Conservation (phyloP, 163 green algal species). For the Scenedesmus sp. region DNA sequence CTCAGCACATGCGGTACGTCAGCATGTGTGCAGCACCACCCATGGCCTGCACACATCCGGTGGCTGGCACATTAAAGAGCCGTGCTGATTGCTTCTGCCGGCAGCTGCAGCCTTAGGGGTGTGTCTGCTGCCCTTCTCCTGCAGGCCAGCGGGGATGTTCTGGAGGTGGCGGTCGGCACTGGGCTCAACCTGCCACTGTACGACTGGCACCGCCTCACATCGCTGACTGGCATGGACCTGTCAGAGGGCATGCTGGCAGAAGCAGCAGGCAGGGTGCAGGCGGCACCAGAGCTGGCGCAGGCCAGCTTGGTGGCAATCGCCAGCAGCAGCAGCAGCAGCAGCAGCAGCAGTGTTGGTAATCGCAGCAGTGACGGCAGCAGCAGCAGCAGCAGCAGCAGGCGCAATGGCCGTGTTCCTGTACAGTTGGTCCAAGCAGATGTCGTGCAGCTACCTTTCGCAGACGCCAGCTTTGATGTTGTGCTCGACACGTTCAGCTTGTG, state of each 20-base stretch:
- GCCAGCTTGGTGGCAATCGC: background rate
- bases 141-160: slow-evolving; percentile 72
- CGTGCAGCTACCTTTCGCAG: slow-evolving; percentile 71
- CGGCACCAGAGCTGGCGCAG: background rate
- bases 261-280: slow-evolving; percentile 53
- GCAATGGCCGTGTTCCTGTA: background rate
- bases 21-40: background rate
- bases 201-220: slow-evolving; percentile 53
- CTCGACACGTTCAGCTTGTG: slow-evolving; percentile 92
- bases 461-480: slow-evolving; percentile 80
- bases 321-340: slow-evolving; percentile 26
- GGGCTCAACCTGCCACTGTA: slow-evolving; percentile 88
- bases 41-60: too few species aligned
- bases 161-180: slow-evolving; percentile 87
- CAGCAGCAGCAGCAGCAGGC: slow-evolving; percentile 19
- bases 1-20: too few species aligned
- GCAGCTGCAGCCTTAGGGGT: background rate
- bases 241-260: slow-evolving; percentile 85
- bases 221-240: slow-evolving; percentile 75
- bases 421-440: slow-evolving; percentile 74
- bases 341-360: background rate
- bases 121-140: background rate
- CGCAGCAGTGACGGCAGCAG: background rate
- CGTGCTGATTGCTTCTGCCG: background rate
- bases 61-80: too few species aligned